These are phyloP conservation scores for Ascoidea asiatica DNA, from an alignment of 805 yeast species.

Conservation along the genomic window DNA sequence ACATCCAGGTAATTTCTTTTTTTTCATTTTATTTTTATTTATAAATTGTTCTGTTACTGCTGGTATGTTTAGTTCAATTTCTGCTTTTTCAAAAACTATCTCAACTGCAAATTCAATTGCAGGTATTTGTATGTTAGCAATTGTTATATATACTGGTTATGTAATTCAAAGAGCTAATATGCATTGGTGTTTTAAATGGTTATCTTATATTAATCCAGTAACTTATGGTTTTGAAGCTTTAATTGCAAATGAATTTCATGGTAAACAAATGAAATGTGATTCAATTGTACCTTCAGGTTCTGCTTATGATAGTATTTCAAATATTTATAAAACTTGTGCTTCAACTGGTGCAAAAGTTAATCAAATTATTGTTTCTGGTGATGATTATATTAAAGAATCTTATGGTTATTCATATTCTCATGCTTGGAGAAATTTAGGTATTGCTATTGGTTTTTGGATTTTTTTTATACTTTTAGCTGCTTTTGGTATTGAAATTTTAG, in stretches of 20 bases:
- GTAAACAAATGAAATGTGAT: constrained; percentile 39
- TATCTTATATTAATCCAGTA: constrained; percentile 43
- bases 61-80: constrained; percentile 38
- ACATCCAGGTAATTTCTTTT: constrained; percentile 41
- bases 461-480: constrained; percentile 14
- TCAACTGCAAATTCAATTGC: constrained; percentile 50
- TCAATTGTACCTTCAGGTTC: constrained; percentile 42
- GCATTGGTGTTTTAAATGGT: constrained; percentile 67
- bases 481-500: constrained; percentile 13
- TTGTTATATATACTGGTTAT: constrained; percentile 51
- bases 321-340: constrained; percentile 37
- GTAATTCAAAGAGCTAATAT: constrained; percentile 45
- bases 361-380: constrained; percentile 38
- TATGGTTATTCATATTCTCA: constrained; percentile 42
- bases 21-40: constrained; percentile 37
- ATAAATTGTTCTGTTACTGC: constrained; percentile 28
- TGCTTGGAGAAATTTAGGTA: constrained; percentile 75
- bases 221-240: constrained; percentile 49
- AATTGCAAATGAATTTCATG: constrained; percentile 52
- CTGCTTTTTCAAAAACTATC: constrained; percentile 33
- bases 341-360: constrained; percentile 52
- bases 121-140: constrained; percentile 36
- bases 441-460: constrained; percentile 36
- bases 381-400: constrained; percentile 32
- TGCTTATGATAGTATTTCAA: constrained; percentile 27